phyloP scores from a whole-genome alignment of 2,329 filamentous ascomycete species.

The Phialophora tarda region DNA sequence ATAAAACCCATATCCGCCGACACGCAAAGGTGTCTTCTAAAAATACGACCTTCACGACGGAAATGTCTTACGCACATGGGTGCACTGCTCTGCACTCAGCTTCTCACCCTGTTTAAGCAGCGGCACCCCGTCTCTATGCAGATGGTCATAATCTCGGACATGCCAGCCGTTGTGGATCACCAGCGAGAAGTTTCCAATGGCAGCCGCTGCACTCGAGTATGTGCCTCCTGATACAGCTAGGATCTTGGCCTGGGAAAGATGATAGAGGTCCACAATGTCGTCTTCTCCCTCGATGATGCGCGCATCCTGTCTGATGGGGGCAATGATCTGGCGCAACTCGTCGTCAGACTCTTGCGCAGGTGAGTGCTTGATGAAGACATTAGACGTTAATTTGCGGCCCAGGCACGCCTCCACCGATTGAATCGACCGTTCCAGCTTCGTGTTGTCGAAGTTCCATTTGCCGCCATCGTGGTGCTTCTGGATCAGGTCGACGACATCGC shows the following conservation, averaged over 20 bases:
- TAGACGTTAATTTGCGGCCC: neutral
- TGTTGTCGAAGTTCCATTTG: slow-evolving; percentile 14
- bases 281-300: slow-evolving; percentile 13
- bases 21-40: neutral
- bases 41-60: neutral
- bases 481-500: slow-evolving; percentile 5
- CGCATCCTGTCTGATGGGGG: slow-evolving; percentile 6
- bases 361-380: slow-evolving; percentile 14
- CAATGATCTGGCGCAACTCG: slow-evolving; percentile 4
- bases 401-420: slow-evolving; percentile 1
- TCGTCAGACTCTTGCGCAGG: slow-evolving; percentile 8
- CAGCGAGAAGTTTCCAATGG: slow-evolving; percentile 1
- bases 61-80: neutral
- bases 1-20: neutral
- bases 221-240: slow-evolving; percentile 7
- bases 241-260: slow-evolving; percentile 14
- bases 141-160: slow-evolving; percentile 13
- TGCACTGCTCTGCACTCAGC: slow-evolving; percentile 1
- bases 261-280: slow-evolving; percentile 13
- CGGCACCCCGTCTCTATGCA: neutral
- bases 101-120: slow-evolving; percentile 10
- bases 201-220: slow-evolving; percentile 8
- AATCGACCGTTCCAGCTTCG: slow-evolving; percentile 3
- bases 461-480: slow-evolving; percentile 7
- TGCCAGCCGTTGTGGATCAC: slow-evolving; percentile 23